phyloP scores from a whole-genome alignment of 352 stramenopile genomes.

The Globisporangium mamillatum region DNA sequence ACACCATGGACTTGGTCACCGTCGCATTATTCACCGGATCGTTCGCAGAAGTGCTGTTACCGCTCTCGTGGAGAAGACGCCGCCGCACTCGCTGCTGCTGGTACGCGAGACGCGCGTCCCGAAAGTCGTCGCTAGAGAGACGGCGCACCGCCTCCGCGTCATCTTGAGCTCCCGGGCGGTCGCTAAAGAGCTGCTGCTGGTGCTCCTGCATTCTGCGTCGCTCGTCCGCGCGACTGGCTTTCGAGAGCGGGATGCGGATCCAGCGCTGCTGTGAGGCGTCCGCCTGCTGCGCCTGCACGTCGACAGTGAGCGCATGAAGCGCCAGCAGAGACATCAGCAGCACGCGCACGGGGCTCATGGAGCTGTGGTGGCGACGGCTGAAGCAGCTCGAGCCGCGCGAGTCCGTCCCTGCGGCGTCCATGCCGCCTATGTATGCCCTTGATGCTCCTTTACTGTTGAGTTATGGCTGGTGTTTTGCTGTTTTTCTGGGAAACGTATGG shows the following conservation, averaged over 20 bases:
- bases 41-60: constrained; percentile 12
- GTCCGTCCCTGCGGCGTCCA: constrained; percentile 8
- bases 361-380: not conserved
- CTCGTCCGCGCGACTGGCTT: constrained; percentile 2
- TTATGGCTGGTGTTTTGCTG: not conserved
- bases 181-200: constrained; percentile 14
- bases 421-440: not conserved
- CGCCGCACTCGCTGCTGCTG: constrained; percentile 52
- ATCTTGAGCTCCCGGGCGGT: not conserved
- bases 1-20: constrained; percentile 25
- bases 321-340: not conserved
- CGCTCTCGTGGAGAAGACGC: constrained; percentile 24
- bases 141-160: no score
- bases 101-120: constrained; percentile 22
- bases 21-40: constrained; percentile 2
- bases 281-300: not conserved
- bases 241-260: constrained; percentile 27
- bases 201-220: not conserved
- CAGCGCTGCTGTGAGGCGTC: not conserved
- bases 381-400: not conserved
- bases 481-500: not conserved
- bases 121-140: constrained; percentile 12
- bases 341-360: not conserved
- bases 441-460: constrained; percentile 1
- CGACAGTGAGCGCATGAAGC: not conserved